Conservation (phyloP, 2,329 filamentous ascomycete genomes). For the Xylariaceae sp. region DNA sequence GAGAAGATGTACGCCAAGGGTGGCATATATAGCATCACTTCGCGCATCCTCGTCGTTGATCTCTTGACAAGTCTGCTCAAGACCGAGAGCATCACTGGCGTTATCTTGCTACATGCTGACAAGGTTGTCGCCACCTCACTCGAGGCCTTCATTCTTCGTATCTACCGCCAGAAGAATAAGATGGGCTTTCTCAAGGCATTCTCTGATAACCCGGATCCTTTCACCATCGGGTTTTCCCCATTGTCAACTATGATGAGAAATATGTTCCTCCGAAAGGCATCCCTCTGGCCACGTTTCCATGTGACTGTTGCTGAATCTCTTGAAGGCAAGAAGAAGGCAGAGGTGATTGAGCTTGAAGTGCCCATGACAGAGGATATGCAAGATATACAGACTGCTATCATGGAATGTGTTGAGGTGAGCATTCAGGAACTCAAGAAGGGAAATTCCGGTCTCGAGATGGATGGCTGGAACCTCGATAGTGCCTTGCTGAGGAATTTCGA, state of each 20-base stretch:
- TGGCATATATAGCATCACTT: constrained; percentile 94
- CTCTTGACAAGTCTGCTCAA: constrained; percentile 80
- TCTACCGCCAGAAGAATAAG: constrained; percentile 94
- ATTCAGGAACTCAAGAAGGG: constrained; percentile 91
- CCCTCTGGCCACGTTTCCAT: constrained; percentile 92
- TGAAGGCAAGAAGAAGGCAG: constrained; percentile 87
- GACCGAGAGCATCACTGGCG: constrained; percentile 79
- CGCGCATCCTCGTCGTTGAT: constrained; percentile 91
- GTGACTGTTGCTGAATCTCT: constrained; percentile 84
- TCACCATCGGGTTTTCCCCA: constrained; percentile 83
- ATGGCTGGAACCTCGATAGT: constrained; percentile 94
- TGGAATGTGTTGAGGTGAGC: constrained; percentile 94
- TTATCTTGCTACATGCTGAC: constrained; percentile 87
- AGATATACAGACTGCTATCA: constrained; percentile 87
- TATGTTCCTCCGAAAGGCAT: constrained; percentile 82
- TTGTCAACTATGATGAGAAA: constrained; percentile 89
- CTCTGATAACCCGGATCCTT: constrained; percentile 88
- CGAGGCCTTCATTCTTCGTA: constrained; percentile 91
- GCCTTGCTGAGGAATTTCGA: constrained; percentile 93
- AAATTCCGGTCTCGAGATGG: constrained; percentile 88
- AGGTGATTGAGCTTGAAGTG: constrained; percentile 95
- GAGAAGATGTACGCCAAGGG: constrained; percentile 90
- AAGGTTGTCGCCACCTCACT: constrained; percentile 80
- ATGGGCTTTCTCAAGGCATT: constrained; percentile 92
- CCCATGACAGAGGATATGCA: constrained; percentile 94